These are phyloP conservation scores for Cladosporium sp. DNA, from an alignment of 2,329 filamentous ascomycete species.

Conservation along the genomic window DNA sequence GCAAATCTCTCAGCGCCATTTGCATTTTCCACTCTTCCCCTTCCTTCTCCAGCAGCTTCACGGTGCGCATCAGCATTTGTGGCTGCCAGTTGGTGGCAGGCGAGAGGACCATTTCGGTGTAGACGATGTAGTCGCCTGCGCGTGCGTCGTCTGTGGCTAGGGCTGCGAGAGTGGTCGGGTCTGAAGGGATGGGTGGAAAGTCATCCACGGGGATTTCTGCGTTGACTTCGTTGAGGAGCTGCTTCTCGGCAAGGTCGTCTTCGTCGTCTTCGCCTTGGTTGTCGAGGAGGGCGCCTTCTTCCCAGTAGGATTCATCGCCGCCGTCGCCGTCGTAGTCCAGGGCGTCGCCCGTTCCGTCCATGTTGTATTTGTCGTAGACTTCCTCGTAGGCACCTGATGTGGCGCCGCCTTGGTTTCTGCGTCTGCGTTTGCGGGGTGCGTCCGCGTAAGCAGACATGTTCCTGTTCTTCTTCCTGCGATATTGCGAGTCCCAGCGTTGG, in stretches of 20 bases:
- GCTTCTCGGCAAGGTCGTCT: slow-evolving; percentile 26
- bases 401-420: slow-evolving; percentile 39
- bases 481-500: slow-evolving; percentile 76
- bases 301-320: slow-evolving; percentile 25
- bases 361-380: slow-evolving; percentile 35
- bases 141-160: slow-evolving; percentile 48
- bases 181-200: slow-evolving; percentile 43
- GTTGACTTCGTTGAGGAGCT: slow-evolving; percentile 25
- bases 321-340: slow-evolving; percentile 43
- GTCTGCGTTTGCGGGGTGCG: slow-evolving; percentile 36
- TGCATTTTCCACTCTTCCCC: slow-evolving; percentile 48
- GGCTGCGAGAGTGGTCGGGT: slow-evolving; percentile 43
- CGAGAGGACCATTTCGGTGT: slow-evolving; percentile 60
- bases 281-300: slow-evolving; percentile 25
- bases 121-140: slow-evolving; percentile 62
- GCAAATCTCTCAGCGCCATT: slow-evolving; percentile 65
- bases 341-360: slow-evolving; percentile 26
- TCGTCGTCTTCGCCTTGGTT: slow-evolving; percentile 15
- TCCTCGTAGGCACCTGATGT: slow-evolving; percentile 38
- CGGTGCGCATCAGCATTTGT: slow-evolving; percentile 60
- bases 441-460: slow-evolving; percentile 33
- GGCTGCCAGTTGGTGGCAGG: slow-evolving; percentile 63
- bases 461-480: slow-evolving; percentile 35
- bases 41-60: slow-evolving; percentile 53
- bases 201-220: slow-evolving; percentile 45